Conservation (phyloP, 2,329 filamentous ascomycete genomes). For the Westerdykella sp. region DNA sequence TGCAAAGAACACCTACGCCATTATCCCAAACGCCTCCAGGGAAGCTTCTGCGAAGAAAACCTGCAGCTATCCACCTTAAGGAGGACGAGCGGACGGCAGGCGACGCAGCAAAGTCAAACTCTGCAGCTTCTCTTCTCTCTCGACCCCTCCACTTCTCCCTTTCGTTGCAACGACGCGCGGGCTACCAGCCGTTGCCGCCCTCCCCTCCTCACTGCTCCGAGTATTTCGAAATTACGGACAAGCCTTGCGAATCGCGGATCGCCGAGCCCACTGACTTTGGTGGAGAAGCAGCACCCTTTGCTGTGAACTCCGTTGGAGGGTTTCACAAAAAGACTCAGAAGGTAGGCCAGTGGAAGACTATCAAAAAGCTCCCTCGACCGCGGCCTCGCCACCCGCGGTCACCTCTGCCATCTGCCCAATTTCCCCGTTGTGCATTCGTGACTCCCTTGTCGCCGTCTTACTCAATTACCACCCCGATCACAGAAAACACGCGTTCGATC, state of each 20-base stretch:
- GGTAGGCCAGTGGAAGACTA: conserved; percentile 28
- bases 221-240: conserved; percentile 12
- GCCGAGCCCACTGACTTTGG: conserved; percentile 18
- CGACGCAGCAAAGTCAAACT: conserved; percentile 6
- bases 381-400: conserved; percentile 8
- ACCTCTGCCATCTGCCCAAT: conserved; percentile 3
- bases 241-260: conserved; percentile 23
- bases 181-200: conserved; percentile 11
- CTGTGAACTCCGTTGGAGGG: conserved; percentile 6
- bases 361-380: conserved; percentile 33
- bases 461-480: conserved; percentile 14
- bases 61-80: conserved; percentile 30
- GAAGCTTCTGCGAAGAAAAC: conserved; percentile 33
- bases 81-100: conserved; percentile 25
- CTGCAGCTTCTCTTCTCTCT: conserved; percentile 10
- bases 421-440: conserved; percentile 7
- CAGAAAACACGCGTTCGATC: conserved; percentile 16
- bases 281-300: conserved; percentile 11
- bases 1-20: conserved; percentile 30
- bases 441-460: conserved; percentile 17
- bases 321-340: conserved; percentile 7
- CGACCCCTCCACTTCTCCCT: conserved; percentile 25
- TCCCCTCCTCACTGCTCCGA: conserved; percentile 12
- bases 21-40: conserved; percentile 23
- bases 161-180: conserved; percentile 23